These are phyloP conservation scores for Rhodotorula paludigena DNA, from an alignment of 768 basidiomycete genomes.

Conservation along the genomic window DNA sequence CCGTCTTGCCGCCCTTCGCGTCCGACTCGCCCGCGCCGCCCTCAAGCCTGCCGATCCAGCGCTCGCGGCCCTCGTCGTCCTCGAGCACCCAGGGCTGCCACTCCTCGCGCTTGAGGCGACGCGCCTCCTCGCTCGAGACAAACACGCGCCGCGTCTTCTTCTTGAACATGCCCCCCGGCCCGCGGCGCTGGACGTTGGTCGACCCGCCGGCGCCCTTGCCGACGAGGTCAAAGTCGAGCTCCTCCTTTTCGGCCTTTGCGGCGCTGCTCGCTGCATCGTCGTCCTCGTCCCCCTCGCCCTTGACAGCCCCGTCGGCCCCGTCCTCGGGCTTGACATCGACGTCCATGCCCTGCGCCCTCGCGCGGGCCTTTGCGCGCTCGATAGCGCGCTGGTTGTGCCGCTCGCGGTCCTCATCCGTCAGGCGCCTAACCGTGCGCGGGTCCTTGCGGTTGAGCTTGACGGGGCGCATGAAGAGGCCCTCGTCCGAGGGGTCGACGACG, in stretches of 20 bases:
- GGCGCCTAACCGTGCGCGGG: conserved; percentile 48
- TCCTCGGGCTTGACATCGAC: conserved; percentile 8
- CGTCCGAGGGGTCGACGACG: conserved; percentile 63
- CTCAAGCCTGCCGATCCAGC: conserved; percentile 78
- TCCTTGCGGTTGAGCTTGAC: conserved; percentile 87
- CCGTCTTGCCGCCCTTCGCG: background rate
- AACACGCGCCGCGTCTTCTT: conserved; percentile 80
- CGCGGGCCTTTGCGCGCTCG: conserved; percentile 4
- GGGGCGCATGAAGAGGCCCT: conserved; percentile 64
- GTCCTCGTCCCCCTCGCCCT: background rate
- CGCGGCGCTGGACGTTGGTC: conserved; percentile 1
- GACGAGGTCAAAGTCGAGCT: conserved; percentile 28
- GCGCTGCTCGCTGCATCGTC: too few species aligned
- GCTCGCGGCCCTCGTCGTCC: conserved; percentile 61
- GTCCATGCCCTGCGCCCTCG: conserved; percentile 7
- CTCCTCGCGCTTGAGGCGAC: conserved; percentile 77
- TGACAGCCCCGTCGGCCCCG: background rate
- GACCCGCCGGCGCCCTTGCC: conserved; percentile 28
- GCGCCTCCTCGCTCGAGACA: conserved; percentile 67
- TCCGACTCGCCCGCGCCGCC: conserved; percentile 52
- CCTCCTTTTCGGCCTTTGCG: conserved; percentile 21
- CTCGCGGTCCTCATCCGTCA: conserved; percentile 36
- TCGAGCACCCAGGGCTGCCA: conserved; percentile 89
- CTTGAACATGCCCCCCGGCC: conserved; percentile 52
- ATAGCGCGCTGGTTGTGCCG: conserved; percentile 19